phyloP scores from a whole-genome alignment of 129 eudicot species.

The Solidago caesia region DNA sequence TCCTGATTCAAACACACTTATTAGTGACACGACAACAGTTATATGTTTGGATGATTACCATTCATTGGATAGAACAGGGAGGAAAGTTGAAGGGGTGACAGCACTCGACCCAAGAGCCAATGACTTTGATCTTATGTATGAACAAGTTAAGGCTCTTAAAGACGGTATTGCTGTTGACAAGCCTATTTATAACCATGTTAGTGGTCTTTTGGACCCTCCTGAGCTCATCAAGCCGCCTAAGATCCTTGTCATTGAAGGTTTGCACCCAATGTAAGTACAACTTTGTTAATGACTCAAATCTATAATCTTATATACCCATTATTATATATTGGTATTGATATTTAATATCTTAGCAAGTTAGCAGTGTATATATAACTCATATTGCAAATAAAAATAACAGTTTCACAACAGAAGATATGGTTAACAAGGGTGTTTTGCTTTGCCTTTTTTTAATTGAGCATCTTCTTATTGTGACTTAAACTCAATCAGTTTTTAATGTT shows the following conservation, averaged over 20 bases:
- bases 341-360: too few relatives aligned
- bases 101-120: slow-evolving; percentile 95
- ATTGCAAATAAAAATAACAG: too few relatives aligned
- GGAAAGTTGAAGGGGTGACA: slow-evolving; percentile 88
- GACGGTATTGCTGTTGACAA: slow-evolving; percentile 69
- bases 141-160: slow-evolving; percentile 87
- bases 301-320: background rate
- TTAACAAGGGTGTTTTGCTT: background rate
- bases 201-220: slow-evolving; percentile 88
- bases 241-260: slow-evolving; percentile 94
- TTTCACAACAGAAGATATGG: too few relatives aligned
- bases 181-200: slow-evolving; percentile 91
- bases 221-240: slow-evolving; percentile 94
- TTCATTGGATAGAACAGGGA: slow-evolving; percentile 85
- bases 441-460: background rate
- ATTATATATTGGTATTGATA: too few relatives aligned
- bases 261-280: slow-evolving; percentile 88
- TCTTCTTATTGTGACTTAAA: background rate
- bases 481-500: too few relatives aligned
- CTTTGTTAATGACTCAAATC: background rate
- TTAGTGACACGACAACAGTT: slow-evolving; percentile 89
- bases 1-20: slow-evolving; percentile 93
- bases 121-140: slow-evolving; percentile 92
- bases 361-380: too few relatives aligned
- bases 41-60: slow-evolving; percentile 93